Base-by-base conservation (phyloP, 768 basidiomycete species). In the Leccinum subgranulosum region DNA sequence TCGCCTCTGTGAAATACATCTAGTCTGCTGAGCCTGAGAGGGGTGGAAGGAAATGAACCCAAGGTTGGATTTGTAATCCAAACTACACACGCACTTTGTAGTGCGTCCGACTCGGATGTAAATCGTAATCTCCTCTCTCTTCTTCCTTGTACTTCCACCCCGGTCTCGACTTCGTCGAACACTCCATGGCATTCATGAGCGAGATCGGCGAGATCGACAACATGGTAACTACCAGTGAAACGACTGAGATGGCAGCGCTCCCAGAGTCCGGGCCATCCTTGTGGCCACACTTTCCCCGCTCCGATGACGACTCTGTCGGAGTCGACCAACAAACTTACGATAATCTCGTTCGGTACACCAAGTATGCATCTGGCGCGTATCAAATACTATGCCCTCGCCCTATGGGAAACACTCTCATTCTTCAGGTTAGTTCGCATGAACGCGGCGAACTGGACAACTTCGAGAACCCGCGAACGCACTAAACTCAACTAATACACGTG, bases 281-380 rank as follows among this genome's bases (percentile, higher is more conserved):
- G 11, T 43, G 64, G 66, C 71, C 69, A 43, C 63, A 34, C 47
- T 67, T 71, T 45, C 70, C 71, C 31, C 65, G 55, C 19, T 53
- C 59, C 27, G 52, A 59, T 29, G 70, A 73, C 31, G 57, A 62
- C 14, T 47, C 56, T 15, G 57, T 48, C 6, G 76, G 74, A 4
- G 71, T 80, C 43, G 66, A 73, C 48, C 69, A 74, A 27, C 53
- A 63, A 19, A 69, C 74, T 1, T 82, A 79, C 55, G 65, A 75
- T 46, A 67, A 81, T 49, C 73, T 83, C 33, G 76, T 75, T 55
- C 73, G 69, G 14, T 81, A 77, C 60, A 73, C 77, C 1, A 80
- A 79, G 62, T 83, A 81, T 60, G 76, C 82, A 6, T 82, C 81
- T 6, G 79, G 79, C 2, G 75, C 75, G 17, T 82, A 82, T 59